Percentiles rank a stretch among this genome's conserved stretches.
Conservation (phyloP, 768 basidiomycete genomes). For the Dictyophora rubrovolvata region DNA sequence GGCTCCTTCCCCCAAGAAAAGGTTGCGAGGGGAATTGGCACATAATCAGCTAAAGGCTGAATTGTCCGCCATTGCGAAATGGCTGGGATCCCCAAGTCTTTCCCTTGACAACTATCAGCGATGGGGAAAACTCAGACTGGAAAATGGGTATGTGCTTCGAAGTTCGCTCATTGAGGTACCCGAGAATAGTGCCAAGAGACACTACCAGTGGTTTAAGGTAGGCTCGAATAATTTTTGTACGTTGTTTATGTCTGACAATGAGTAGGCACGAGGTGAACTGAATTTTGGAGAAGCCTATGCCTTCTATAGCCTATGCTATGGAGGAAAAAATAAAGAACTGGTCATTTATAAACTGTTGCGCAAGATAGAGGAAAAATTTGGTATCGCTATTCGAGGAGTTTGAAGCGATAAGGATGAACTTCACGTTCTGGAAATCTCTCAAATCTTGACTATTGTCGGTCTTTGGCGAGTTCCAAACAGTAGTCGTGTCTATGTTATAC, state of each 20-base stretch:
- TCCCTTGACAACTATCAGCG: conserved; percentile 3
- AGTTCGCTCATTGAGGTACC: conserved; percentile 9
- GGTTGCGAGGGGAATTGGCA: not conserved
- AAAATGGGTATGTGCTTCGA: conserved; percentile 5
- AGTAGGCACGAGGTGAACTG: not conserved
- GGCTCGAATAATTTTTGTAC: not conserved
- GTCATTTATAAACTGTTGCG: not conserved
- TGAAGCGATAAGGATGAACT: not conserved
- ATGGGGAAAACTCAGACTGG: conserved; percentile 12
- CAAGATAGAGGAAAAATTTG: not conserved
- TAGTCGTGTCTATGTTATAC: not conserved
- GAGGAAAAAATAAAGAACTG: not conserved
- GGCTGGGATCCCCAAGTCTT: conserved; percentile 4
- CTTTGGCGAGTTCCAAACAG: not conserved
- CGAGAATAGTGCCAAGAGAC: not conserved
- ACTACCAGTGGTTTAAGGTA: conserved; percentile 14
- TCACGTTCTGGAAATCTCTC: not conserved
- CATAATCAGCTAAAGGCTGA: not conserved
- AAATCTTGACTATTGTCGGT: not conserved
- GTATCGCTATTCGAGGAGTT: not conserved
- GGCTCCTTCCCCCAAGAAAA: not conserved
- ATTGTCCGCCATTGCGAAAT: conserved; percentile 2
- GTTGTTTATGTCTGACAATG: not conserved
- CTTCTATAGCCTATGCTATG: conserved; percentile 6
- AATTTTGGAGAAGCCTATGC: conserved; percentile 15